These are phyloP conservation scores for Pinus albicaulis DNA, from an alignment of 75 land plant species.

Conservation along the genomic window DNA sequence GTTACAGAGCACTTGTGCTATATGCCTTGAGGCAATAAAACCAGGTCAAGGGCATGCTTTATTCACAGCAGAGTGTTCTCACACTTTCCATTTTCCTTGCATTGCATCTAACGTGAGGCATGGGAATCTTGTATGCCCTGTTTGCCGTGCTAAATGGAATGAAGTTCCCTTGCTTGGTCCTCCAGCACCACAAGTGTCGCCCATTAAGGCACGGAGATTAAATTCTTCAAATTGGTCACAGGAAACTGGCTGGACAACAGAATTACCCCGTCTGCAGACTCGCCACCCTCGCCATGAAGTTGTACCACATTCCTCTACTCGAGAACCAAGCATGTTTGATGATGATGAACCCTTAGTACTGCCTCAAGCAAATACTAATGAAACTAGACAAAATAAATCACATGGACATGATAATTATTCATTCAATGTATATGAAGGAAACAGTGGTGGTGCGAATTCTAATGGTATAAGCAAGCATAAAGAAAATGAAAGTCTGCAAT, in stretches of 20 bases:
- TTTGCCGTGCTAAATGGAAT: conserved; percentile 81
- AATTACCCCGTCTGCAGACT: neutral
- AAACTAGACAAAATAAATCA: conserved; percentile 4
- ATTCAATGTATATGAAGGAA: neutral
- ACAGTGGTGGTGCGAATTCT: neutral
- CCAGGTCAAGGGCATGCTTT: conserved; percentile 68
- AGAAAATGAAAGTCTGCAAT: neutral
- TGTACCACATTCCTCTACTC: conserved; percentile 7
- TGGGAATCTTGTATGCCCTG: conserved; percentile 76
- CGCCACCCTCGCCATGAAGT: neutral
- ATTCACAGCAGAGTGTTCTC: conserved; percentile 94
- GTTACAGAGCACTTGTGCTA: conserved; percentile 71
- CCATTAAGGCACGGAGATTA: neutral
- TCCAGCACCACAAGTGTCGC: neutral
- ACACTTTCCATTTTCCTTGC: conserved; percentile 83
- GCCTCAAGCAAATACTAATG: neutral
- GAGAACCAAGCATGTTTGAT: conserved; percentile 26
- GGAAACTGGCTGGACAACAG: neutral
- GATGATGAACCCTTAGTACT: conserved; percentile 25
- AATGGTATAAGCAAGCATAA: neutral
- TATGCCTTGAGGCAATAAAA: conserved; percentile 63
- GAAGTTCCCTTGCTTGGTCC: conserved; percentile 44
- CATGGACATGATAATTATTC: neutral
- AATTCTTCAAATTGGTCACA: conserved; percentile 10
- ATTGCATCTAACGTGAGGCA: conserved; percentile 80